Conservation (phyloP, 2,329 filamentous ascomycete genomes). For the Onygenales sp. region DNA sequence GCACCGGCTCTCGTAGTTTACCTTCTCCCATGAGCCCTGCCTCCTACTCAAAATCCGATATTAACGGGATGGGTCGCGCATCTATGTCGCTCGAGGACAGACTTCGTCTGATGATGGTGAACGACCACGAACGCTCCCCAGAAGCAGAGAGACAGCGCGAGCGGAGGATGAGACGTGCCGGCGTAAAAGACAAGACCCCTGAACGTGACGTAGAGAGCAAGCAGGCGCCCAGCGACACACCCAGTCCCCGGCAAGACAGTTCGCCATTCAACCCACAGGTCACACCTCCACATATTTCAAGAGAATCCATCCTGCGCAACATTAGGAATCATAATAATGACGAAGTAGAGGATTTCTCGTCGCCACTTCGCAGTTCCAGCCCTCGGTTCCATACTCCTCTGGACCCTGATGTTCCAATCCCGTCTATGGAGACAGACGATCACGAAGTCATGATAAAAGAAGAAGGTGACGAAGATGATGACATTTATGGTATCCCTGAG, state of each 20-base stretch:
- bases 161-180: slow-evolving; percentile 57
- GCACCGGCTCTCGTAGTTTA: slow-evolving; percentile 56
- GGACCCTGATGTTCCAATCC: slow-evolving; percentile 84
- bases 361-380: slow-evolving; percentile 40
- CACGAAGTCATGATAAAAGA: slow-evolving; percentile 59
- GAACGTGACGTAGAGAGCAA: slow-evolving; percentile 23
- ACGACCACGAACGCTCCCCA: slow-evolving; percentile 53
- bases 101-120: slow-evolving; percentile 76
- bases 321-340: slow-evolving; percentile 58
- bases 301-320: slow-evolving; percentile 85
- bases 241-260: slow-evolving; percentile 41
- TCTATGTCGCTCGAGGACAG: slow-evolving; percentile 81
- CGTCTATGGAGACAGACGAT: slow-evolving; percentile 66
- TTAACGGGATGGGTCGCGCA: slow-evolving; percentile 62
- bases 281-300: slow-evolving; percentile 68
- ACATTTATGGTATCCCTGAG: slow-evolving; percentile 60
- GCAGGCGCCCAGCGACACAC: slow-evolving; percentile 21
- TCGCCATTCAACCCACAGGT: slow-evolving; percentile 48
- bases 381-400: slow-evolving; percentile 42
- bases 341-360: slow-evolving; percentile 44
- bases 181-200: slow-evolving; percentile 26
- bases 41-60: slow-evolving; percentile 63
- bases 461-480: slow-evolving; percentile 49
- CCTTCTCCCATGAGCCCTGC: slow-evolving; percentile 63
- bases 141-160: slow-evolving; percentile 59